Conservation (phyloP, 2,329 filamentous ascomycete genomes). For the Penicillium sp. region DNA sequence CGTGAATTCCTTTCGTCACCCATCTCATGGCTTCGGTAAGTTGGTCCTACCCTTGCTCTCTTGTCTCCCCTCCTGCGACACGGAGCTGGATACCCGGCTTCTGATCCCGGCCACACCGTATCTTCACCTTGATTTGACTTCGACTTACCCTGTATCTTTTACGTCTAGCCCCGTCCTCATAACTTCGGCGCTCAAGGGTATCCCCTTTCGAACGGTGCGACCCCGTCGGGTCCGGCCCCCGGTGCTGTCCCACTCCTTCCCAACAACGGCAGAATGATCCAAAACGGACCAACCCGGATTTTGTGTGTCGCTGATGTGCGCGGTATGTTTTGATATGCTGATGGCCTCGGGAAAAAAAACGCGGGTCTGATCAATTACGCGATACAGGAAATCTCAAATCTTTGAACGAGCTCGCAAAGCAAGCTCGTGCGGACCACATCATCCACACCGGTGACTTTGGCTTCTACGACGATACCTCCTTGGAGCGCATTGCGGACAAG, state of each 20-base stretch:
- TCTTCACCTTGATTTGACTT: not conserved
- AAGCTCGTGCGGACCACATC: conserved; percentile 94
- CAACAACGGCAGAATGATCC: conserved; percentile 53
- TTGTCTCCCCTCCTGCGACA: conserved; percentile 17
- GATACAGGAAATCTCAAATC: conserved; percentile 84
- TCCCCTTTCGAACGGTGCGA: conserved; percentile 50
- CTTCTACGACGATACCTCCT: conserved; percentile 94
- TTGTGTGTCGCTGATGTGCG: conserved; percentile 55
- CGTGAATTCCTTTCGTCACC: conserved; percentile 9
- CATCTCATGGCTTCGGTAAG: conserved; percentile 52
- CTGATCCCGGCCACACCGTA: conserved; percentile 18
- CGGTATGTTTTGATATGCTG: conserved; percentile 37
- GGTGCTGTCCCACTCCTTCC: conserved; percentile 52
- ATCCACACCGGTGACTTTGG: conserved; percentile 99
- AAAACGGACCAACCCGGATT: conserved; percentile 49
- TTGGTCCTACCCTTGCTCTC: conserved; percentile 21
- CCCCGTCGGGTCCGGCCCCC: conserved; percentile 44
- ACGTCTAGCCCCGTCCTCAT: conserved; percentile 45
- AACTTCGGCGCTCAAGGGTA: conserved; percentile 47
- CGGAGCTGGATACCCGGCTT: conserved; percentile 20
- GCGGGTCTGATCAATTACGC: conserved; percentile 19
- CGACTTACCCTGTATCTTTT: conserved; percentile 24
- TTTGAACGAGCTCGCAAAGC: conserved; percentile 92
- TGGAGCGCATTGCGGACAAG: conserved; percentile 98
- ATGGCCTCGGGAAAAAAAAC: not conserved